Evolutionary conservation across 371 early-diverging fungal genomes (phyloP).

Genomic region (Saksenaea oblongispora): DNA sequence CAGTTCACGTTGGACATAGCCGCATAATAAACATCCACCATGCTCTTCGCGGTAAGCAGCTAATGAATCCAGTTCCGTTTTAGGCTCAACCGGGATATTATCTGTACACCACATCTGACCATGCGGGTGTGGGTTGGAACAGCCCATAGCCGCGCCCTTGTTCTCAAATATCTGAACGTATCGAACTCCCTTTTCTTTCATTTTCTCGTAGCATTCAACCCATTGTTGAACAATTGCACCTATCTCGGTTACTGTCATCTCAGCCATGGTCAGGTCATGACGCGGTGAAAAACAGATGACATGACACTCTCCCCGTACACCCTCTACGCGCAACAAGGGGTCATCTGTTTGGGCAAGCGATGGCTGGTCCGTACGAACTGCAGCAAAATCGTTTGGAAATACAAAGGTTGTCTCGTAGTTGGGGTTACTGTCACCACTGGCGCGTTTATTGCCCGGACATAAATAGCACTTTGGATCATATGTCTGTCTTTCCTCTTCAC

Average conservation of each 20-base stretch:
- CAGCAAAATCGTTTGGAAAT: slow-evolving; percentile 91
- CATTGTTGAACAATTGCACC: slow-evolving; percentile 74
- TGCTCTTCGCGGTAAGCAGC: slow-evolving; percentile 52
- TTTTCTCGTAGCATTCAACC: slow-evolving; percentile 58
- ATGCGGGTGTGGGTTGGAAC: slow-evolving; percentile 94
- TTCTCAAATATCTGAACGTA: slow-evolving; percentile 96
- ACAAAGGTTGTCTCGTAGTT: slow-evolving; percentile 73
- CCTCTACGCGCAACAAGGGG: slow-evolving; percentile 63
- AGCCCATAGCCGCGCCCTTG: slow-evolving; percentile 96
- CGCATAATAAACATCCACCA: slow-evolving; percentile 74
- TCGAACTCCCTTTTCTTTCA: slow-evolving; percentile 51
- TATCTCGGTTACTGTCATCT: slow-evolving; percentile 71
- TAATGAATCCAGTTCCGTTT: slow-evolving; percentile 67
- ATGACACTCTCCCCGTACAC: slow-evolving; percentile 80
- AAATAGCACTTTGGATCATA: slow-evolving; percentile 87
- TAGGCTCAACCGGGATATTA: slow-evolving; percentile 77
- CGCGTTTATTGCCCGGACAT: slow-evolving; percentile 85
- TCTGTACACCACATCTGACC: slow-evolving; percentile 92
- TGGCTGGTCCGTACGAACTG: slow-evolving; percentile 75
- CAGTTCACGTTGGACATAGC: slow-evolving; percentile 72
- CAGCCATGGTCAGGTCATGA: slow-evolving; percentile 88
- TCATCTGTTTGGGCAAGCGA: slow-evolving; percentile 24
- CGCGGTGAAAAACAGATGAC: slow-evolving; percentile 90
- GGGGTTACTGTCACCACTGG: slow-evolving; percentile 76
- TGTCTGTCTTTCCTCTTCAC: slow-evolving; percentile 46